phyloP scores from a whole-genome alignment of 2,329 filamentous ascomycete species.

The Aureobasidium vineae region DNA sequence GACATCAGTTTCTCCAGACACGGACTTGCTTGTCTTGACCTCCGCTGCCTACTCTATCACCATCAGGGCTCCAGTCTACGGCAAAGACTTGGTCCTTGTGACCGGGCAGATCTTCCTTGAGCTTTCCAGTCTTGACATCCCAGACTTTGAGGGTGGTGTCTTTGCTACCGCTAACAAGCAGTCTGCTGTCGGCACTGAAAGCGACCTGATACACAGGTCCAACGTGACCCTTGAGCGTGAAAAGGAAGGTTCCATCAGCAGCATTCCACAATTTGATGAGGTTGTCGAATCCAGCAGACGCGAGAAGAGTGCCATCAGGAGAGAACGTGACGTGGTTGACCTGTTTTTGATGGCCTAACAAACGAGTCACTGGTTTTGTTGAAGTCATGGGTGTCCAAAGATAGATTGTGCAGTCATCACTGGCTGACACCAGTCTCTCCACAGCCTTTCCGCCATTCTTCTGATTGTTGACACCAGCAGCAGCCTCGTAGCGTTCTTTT shows the following conservation, averaged over 20 bases:
- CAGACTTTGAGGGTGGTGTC: conserved; percentile 94
- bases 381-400: conserved; percentile 81
- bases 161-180: conserved; percentile 83
- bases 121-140: conserved; percentile 82
- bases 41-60: conserved; percentile 82
- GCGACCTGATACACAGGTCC: conserved; percentile 89
- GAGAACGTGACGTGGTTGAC: conserved; percentile 96
- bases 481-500: conserved; percentile 78
- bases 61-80: conserved; percentile 92
- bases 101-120: conserved; percentile 79
- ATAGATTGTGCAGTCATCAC: conserved; percentile 95
- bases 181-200: conserved; percentile 88
- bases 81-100: conserved; percentile 93
- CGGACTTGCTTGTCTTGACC: conserved; percentile 81
- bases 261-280: conserved; percentile 91
- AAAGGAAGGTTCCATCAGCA: conserved; percentile 72
- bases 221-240: conserved; percentile 84
- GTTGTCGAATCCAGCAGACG: conserved; percentile 89
- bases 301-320: conserved; percentile 82
- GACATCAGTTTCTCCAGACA: conserved; percentile 60
- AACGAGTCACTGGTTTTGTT: conserved; percentile 79
- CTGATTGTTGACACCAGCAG: conserved; percentile 59
- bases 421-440: conserved; percentile 84
- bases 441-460: conserved; percentile 64
- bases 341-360: conserved; percentile 94